Percentiles rank a stretch among this genome's conserved stretches.
Conservation (phyloP, 768 basidiomycete genomes). For the Phanerochaete carnosa region DNA sequence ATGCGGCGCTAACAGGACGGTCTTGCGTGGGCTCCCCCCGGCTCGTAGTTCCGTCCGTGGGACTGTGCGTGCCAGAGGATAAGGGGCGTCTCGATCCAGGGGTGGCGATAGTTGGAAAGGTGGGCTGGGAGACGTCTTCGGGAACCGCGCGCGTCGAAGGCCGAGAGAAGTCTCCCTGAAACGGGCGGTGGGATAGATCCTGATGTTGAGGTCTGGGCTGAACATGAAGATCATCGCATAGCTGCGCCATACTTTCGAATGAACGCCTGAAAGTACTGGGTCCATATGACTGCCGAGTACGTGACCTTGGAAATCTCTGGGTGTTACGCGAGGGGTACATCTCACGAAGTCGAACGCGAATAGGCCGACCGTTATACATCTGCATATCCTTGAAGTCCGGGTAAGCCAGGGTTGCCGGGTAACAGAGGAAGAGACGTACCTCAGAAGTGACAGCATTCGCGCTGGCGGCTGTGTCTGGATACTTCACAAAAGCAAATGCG, state of each 20-base stretch:
- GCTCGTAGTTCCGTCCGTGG: background rate
- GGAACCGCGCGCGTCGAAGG: conserved; percentile 5
- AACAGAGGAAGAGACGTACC: conserved; percentile 33
- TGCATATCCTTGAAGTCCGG: conserved; percentile 57
- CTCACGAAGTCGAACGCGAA: conserved; percentile 75
- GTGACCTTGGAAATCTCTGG: conserved; percentile 37
- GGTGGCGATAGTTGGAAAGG: background rate
- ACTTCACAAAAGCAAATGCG: conserved; percentile 81
- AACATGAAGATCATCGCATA: background rate
- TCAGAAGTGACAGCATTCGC: conserved; percentile 63
- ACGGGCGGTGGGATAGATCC: conserved; percentile 16
- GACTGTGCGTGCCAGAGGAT: background rate
- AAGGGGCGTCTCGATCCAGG: background rate
- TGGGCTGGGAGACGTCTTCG: background rate
- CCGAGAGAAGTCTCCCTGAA: conserved; percentile 17
- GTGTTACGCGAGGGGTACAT: conserved; percentile 51
- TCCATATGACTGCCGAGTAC: background rate
- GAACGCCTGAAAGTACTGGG: background rate
- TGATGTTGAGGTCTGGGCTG: background rate
- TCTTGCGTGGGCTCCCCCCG: conserved; percentile 20
- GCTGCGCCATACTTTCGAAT: background rate
- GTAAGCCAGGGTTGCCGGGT: background rate
- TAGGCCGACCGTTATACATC: conserved; percentile 61
- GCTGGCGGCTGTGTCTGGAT: conserved; percentile 59
- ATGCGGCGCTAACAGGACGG: conserved; percentile 25